Evolutionary conservation across 768 basidiomycete species (phyloP), one percentile per base, ranked within the genome.

Genomic region (Hortiboletus campestris): DNA sequence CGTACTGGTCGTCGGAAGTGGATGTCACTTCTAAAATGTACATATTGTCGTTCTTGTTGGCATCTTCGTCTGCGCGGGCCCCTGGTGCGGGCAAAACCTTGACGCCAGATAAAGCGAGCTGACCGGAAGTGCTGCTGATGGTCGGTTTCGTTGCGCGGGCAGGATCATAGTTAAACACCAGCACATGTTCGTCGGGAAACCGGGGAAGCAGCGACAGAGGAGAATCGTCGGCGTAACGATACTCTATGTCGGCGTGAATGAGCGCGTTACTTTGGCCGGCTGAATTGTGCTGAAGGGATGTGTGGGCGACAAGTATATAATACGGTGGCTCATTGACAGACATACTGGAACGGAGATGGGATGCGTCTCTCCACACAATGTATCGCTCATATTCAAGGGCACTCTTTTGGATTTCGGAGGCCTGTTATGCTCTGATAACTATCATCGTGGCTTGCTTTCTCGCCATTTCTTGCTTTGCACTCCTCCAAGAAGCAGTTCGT

Each of bases 221-320:
- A 0, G 85, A 78, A 65, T 94, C 91, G 62, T 94, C 89, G 19
- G 83, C 80, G 65, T 89, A 93, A 63, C 89, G 87, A 67, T 92
- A 92, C 62, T 92, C 86, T 17, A 94, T 84, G 41, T 76, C 73
- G 6, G 89, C 88, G 64, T 93, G 91, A 12, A 79, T 72, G 45
- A 76, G 63, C 32, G 56, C 59, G 2, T 58, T 74, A 29, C 75
- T 77, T 12, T 74, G 72, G 3, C 77, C 67, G 20, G 77, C 48
- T 47, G 68, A 65, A 31, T 75, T 72, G 46, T 67, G 56, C 20
- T 71, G 69, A 22, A 79, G 67, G 12, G 78, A 74, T 17, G 80
- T 79, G 59, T 84, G 84, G 2, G 87, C 83, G 51, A 86, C 74
- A 51, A 93, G 80, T 38, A 92, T 69, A 62, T 89, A 92, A 71